Conservation (phyloP, 2,329 filamentous ascomycete genomes). For the Fusarium succisae region DNA sequence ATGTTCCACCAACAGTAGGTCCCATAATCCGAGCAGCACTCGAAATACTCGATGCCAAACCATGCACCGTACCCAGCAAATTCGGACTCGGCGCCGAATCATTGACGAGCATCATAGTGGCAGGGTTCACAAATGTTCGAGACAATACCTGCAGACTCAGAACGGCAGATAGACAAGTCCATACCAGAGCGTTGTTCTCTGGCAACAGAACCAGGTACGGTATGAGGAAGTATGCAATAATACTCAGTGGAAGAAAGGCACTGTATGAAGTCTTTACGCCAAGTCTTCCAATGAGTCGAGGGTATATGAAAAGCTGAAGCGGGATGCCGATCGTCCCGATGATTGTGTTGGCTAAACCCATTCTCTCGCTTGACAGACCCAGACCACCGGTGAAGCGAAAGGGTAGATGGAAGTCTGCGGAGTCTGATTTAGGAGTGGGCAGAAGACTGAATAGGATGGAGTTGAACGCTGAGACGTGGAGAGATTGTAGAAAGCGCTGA, state of each 20-base stretch:
- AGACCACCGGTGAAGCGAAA: conserved; percentile 79
- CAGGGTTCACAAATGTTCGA: conserved; percentile 72
- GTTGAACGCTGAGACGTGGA: conserved; percentile 81
- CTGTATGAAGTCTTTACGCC: conserved; percentile 23
- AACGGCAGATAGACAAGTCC: conserved; percentile 51
- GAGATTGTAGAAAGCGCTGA: conserved; percentile 74
- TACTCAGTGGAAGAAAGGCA: conserved; percentile 54
- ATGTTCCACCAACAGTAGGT: conserved; percentile 59
- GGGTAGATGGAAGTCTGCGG: conserved; percentile 53
- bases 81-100: conserved; percentile 68
- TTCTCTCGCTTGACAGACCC: conserved; percentile 74
- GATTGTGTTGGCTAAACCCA: conserved; percentile 82
- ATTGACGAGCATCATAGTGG: conserved; percentile 68
- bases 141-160: conserved; percentile 76
- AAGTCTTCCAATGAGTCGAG: conserved; percentile 16
- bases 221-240: conserved; percentile 72
- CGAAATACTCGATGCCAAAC: conserved; percentile 61
- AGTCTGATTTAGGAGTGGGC: conserved; percentile 71
- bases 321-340: conserved; percentile 79
- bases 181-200: neutral
- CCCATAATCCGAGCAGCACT: conserved; percentile 61
- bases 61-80: conserved; percentile 67
- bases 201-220: conserved; percentile 69
- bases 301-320: conserved; percentile 53
- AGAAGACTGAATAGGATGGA: conserved; percentile 81